Evolutionary conservation across 2,329 filamentous ascomycete species (phyloP), one percentile per base, ranked within the genome.

Genomic region (Exophiala dermatitidis): DNA sequence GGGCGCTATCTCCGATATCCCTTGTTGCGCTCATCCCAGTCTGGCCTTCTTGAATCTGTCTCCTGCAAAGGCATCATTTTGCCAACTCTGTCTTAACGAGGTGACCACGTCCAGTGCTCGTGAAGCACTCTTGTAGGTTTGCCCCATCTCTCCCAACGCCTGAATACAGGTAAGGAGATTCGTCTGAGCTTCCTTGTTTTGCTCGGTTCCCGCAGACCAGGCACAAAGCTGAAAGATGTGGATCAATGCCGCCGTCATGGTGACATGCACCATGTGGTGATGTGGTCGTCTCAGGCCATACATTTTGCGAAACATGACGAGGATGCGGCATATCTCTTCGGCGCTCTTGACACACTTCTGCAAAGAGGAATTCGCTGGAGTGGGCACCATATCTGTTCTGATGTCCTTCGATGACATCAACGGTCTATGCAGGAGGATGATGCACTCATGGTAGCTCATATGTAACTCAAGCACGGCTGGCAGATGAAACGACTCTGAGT

Each of bases 391-490:
- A 5, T 36, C 10, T 19, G 41, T 29, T 12, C n/a, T 31, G 6
- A 33, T 42, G 30, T 51, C 52, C 30, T 43, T 37, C 9, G 45
- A n/a, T 2, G 57, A 51, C 30, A 63, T 61, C 19, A 63, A 54
- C 5, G 77, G 77, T 3, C 75, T 74, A 53, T 80, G 77, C 0
- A 80, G 66, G 0, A 81, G 71, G 3, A 81, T 79, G 1, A 75
- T 63, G 0, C 79, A 67, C 0, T 76, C 74, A 48, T 80, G 69
- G 36, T 75, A 76, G 63, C 77, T 72, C 3, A 75, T 69, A 32
- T 72, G 66, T 0, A 75, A 62, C 8, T 62, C 54, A 30, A 62
- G 46, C 3, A 58, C 54, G 43, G 59, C 56, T 5, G 60, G 62
- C 1, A 63, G 32, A 30, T 61, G 53, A 19, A 59, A 51, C 5